Percentiles rank a stretch among this genome's conserved stretches.
Conservation (phyloP, 139 green algal genomes). For the Raphidocelis subcapitata region DNA sequence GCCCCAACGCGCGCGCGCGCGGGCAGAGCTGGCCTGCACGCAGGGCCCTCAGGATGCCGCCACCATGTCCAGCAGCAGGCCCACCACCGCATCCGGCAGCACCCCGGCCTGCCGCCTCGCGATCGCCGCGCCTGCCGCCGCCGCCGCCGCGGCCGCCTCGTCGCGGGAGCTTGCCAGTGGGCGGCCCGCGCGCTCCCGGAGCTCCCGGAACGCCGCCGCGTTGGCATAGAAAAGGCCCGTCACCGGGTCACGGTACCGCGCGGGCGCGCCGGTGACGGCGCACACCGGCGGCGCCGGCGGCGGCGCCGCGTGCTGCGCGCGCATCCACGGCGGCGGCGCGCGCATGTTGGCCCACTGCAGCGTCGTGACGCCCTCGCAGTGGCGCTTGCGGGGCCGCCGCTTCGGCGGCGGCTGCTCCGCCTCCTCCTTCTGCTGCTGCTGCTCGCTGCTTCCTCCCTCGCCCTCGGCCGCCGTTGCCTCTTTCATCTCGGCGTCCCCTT, state of each 20-base stretch:
- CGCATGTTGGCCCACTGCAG: slow-evolving; percentile 38
- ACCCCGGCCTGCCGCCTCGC: background rate
- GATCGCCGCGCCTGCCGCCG: background rate
- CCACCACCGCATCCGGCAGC: slow-evolving; percentile 22
- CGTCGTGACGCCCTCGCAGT: slow-evolving; percentile 17
- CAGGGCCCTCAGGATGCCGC: no score
- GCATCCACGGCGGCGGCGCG: slow-evolving; percentile 39
- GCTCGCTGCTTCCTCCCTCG: background rate
- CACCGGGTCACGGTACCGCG: slow-evolving; percentile 30
- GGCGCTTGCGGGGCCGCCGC: background rate
- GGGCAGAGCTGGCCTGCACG: no score
- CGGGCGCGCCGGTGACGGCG: slow-evolving; percentile 25
- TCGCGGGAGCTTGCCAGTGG: slow-evolving; percentile 10
- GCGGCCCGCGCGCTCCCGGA: slow-evolving; percentile 23
- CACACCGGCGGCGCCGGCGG: slow-evolving; percentile 23
- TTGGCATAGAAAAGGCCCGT: slow-evolving; percentile 20
- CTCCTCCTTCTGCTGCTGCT: background rate
- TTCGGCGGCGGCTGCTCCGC: background rate
- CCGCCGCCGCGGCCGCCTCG: background rate
- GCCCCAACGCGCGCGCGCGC: no score
- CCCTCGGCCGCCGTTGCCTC: background rate
- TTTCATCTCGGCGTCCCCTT: background rate
- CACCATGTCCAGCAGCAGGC: slow-evolving; percentile 9
- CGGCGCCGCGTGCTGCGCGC: slow-evolving; percentile 17
- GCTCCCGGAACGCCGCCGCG: slow-evolving; percentile 25